These are phyloP conservation scores for Vigna unguiculata DNA, from an alignment of 306 rosid genomes.

Conservation along the genomic window DNA sequence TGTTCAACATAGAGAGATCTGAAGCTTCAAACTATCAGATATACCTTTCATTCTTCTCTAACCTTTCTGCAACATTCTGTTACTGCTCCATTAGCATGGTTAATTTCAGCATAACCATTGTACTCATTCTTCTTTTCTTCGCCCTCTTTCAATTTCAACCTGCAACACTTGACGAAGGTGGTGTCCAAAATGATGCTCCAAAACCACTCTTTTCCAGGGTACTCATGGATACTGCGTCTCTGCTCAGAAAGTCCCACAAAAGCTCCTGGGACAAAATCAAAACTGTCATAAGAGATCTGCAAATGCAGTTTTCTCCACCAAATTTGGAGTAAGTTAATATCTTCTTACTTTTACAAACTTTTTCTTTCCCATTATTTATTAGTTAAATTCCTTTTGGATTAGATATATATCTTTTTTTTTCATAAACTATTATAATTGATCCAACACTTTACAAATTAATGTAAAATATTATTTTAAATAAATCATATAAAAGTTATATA, in stretches of 20 bases:
- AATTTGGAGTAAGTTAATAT: constrained; percentile 59
- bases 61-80: neutral
- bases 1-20: constrained; percentile 28
- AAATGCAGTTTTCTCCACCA: constrained; percentile 64
- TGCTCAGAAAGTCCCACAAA: constrained; percentile 59
- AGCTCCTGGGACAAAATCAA: constrained; percentile 62
- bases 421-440: too few relatives aligned
- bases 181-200: constrained; percentile 45
- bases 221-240: constrained; percentile 51
- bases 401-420: too few relatives aligned
- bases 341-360: neutral
- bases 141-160: constrained; percentile 48
- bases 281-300: constrained; percentile 53
- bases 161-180: constrained; percentile 44
- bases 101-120: constrained; percentile 50
- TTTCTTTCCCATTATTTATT: too few relatives aligned
- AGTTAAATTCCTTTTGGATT: too few relatives aligned
- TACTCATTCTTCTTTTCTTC: constrained; percentile 51
- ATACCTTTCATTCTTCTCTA: neutral
- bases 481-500: too few relatives aligned
- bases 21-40: constrained; percentile 5
- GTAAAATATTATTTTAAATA: too few relatives aligned
- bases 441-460: too few relatives aligned
- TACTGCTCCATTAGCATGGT: constrained; percentile 47
- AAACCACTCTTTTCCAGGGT: constrained; percentile 48